Evolutionary conservation across 179 eudicot genomes (phyloP), one percentile per base, ranked within the genome.

Genomic region (Kewa caespitosa): DNA sequence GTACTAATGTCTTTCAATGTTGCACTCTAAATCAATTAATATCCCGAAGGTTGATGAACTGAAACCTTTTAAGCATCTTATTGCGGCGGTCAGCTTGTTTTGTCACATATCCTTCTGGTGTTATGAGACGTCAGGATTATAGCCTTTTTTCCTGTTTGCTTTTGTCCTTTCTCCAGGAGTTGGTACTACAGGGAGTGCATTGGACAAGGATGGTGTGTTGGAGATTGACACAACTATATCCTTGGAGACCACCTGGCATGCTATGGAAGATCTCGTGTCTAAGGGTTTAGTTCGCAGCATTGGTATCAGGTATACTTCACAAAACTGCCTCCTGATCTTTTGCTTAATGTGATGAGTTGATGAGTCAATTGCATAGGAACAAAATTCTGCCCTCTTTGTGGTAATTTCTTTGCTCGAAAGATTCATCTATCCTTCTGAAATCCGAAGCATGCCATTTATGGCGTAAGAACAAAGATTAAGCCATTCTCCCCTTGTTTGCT

Each of bases 181-280:
- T 75, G 98, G 97, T 76, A 84, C 85, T 46, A 92, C 98, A 76
- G 90, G 18, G 1, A 93, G 97, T 89, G 90, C 97, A 17, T 65
- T 93, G 82, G 92, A 86, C 71, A 90, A 89, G 42, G 92, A 94
- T 80, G 97, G 97, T 82, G 91, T 92, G 72, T 73, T 94, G 78
- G 97, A 86, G 14, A 94, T 94, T 42, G 96, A 94, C 86, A 90
- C 90, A 11, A 90, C 94, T 22, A 83, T 92, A 77, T 82, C 98
- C 67, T 76, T 94, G 89, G 98, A 92, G 79, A 88, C 96, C 79
- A 92, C 94, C 68, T 94, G 98, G 98, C 98, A 87, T 83, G 93
- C 88, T 54, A 92, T 94, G 97, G 98, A 94, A 86, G 91, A 88
- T 76, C 87, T 92, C 34, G 97, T 94, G 79, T 86, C 96, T 48